Evolutionary conservation across 495 filamentous ascomycete species (phyloP), one percentile per base, ranked within the genome.

Genomic region (Penicillium paxilli): DNA sequence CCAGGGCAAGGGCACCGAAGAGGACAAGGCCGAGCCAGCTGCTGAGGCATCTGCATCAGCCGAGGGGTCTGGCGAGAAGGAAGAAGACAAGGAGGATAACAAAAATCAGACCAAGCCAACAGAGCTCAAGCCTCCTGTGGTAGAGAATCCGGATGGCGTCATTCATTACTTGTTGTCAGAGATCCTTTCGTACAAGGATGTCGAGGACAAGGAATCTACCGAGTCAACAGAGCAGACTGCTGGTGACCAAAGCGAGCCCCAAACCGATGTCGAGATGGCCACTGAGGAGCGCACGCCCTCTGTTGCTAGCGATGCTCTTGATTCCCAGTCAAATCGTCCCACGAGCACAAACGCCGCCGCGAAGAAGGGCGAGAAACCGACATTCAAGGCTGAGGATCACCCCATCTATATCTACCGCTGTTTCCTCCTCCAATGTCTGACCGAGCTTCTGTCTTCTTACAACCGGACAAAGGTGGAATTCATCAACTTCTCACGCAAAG

Each of bases 401-500:
- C 89, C 91, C 1, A 97, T 96, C 54, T 97, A 94, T 70, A 87
- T 96, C 52, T 99, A 98, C 62, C 84, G 95, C 19, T 96, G 91
- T 75, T 96, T 98, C 76, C 78, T 99, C 50, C 79, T 99, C 35
- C 90, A 96, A 65, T 96, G 93, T 63, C 77, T 99, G 26, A 88
- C 92, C 0, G 94, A 99, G 67, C 81, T 99, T 16, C 78, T 99
- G n/a, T 86, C 87, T 35, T 93, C 86, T 62, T 98, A 96, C 74
- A 96, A 91, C 54, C 87, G 92, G 23, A 87, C 91, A 33, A 99
- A 99, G 77, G 80, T 98, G 19, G 95, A 99, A 63, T 99, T 99
- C 66, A 96, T 99, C 70, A 97, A 97, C 65, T 98, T 96, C 76
- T 96, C 93, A 47, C 86, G 94, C 54, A 90, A 90, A 61, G 87